phyloP scores from a whole-genome alignment of 139 green algal species.

The Deuterostichococcus epilithicus region DNA sequence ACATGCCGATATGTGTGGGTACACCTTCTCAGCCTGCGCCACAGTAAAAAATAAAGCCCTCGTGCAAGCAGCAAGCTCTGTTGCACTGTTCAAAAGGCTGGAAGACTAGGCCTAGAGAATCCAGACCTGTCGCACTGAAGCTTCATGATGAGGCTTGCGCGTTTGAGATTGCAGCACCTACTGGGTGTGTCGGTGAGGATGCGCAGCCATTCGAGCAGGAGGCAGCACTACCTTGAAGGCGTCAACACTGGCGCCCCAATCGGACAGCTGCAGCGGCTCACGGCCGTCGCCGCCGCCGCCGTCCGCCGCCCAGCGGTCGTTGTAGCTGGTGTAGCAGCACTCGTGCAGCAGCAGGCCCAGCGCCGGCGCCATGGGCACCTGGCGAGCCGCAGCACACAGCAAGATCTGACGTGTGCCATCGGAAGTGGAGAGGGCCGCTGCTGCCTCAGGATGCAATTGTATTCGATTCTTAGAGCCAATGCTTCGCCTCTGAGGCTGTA shows the following conservation, averaged over 20 bases:
- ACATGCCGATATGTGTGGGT: conserved; percentile 62
- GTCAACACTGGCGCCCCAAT: background rate
- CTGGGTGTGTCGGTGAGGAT: background rate
- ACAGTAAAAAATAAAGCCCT: background rate
- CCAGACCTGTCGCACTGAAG: background rate
- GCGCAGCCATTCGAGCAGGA: background rate
- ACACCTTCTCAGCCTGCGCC: conserved; percentile 45
- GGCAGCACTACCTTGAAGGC: background rate
- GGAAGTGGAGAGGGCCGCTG: background rate
- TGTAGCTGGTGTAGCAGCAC: conserved; percentile 66
- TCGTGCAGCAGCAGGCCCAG: conserved; percentile 83
- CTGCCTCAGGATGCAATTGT: background rate
- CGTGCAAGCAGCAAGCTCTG: background rate
- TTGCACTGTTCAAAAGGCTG: background rate
- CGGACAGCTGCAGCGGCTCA: conserved; percentile 1
- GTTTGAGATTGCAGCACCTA: background rate
- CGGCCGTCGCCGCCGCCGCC: background rate
- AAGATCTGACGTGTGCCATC: conserved; percentile 5
- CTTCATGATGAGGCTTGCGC: background rate
- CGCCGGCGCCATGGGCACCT: conserved; percentile 78
- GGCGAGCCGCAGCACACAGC: conserved; percentile 16
- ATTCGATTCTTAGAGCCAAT: too few species aligned
- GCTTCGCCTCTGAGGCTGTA: too few species aligned
- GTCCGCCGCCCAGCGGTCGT: conserved; percentile 35
- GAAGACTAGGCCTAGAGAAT: background rate